Conservation (phyloP, 1,284 basidiomycete genomes). For the Ceratobasidium sp. region DNA sequence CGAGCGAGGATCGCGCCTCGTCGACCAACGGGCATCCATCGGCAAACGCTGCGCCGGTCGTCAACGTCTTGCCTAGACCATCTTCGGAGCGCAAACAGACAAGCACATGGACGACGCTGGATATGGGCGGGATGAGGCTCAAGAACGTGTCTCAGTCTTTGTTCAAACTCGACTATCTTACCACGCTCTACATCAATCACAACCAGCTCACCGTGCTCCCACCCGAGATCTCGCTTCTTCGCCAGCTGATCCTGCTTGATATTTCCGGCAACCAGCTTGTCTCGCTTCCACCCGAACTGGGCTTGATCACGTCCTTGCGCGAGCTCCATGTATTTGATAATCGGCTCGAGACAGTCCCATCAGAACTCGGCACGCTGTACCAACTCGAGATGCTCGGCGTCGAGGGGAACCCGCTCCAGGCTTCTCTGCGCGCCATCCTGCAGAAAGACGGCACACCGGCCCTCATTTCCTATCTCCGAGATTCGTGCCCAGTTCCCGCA, state of each 20-base stretch:
- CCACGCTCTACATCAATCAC: slow-evolving; percentile 97
- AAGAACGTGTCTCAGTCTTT: slow-evolving; percentile 89
- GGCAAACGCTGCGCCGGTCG: slow-evolving; percentile 76
- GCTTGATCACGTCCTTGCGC: slow-evolving; percentile 90
- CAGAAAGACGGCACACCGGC: slow-evolving; percentile 94
- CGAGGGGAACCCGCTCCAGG: slow-evolving; percentile 94
- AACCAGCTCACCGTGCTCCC: slow-evolving; percentile 88
- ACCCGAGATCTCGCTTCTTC: slow-evolving; percentile 85
- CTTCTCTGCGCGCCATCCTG: slow-evolving; percentile 80
- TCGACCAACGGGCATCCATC: slow-evolving; percentile 70
- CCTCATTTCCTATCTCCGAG: slow-evolving; percentile 89
- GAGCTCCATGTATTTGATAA: slow-evolving; percentile 98
- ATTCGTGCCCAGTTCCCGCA: slow-evolving; percentile 85
- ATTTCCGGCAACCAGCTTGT: slow-evolving; percentile 90
- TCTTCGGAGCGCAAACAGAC: slow-evolving; percentile 71
- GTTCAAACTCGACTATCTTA: slow-evolving; percentile 94
- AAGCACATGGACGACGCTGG: slow-evolving; percentile 90
- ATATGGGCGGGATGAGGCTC: slow-evolving; percentile 96
- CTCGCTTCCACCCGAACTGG: slow-evolving; percentile 87
- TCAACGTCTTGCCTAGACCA: slow-evolving; percentile 62
- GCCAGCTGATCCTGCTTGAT: slow-evolving; percentile 91
- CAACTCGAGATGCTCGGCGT: slow-evolving; percentile 95
- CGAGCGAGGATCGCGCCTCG: slow-evolving; percentile 57
- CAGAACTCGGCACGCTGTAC: slow-evolving; percentile 91
- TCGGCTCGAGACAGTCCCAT: slow-evolving; percentile 84